Evolutionary conservation across 73 alveolate genomes (phyloP), one percentile per base, ranked within the genome.

Genomic region (Symbiodinium natans): DNA sequence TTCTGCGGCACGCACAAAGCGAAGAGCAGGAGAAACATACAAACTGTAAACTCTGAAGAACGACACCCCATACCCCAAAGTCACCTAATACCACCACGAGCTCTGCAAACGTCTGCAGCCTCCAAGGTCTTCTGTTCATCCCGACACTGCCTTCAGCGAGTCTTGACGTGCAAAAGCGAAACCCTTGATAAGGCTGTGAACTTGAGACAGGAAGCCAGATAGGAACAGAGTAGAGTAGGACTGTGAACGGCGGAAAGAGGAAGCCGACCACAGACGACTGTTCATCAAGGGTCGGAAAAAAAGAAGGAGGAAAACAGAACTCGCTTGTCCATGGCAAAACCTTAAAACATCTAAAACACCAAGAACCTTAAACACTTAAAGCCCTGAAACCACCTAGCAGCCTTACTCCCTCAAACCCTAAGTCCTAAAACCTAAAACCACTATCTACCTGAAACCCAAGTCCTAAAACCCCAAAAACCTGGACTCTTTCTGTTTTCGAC

Each of bases 101-200:
- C 29, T 6, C 29, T 21, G 77, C 27, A 8, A 25, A 4, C 36
- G 25, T 25, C 29, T 17, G 3, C 40, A 56, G 74, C 95, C 97
- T 90, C 89, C 46, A 90, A 36, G 83, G 80, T 90, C 25, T 83
- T 34, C 48, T 90, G 97, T 82, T 90, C 97, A 48, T 90, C 97
- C 34, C 97, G 87, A 89, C 97, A 90, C 80, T 90, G 97, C 97
- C 97, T 88, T 34, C 5, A 19, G 71, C 19, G n/a, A n/a, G 71
- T 19, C 10, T 13, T 13, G 71, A 10, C 71, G 27, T 19, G 19
- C 19, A 10, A 52, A 52, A 10, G 71, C 19, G 71, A 19, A 52
- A 10, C 71, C 19, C 27, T 52, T 52, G 10, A 52, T 52, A 19
- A 19, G 19, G 19, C 71, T 13, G 27, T 13, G 27, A 52, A 13